Evolutionary conservation across 768 basidiomycete genomes (phyloP), one percentile per base, ranked within the genome.

Genomic region (Udeniomyces megalosporus): DNA sequence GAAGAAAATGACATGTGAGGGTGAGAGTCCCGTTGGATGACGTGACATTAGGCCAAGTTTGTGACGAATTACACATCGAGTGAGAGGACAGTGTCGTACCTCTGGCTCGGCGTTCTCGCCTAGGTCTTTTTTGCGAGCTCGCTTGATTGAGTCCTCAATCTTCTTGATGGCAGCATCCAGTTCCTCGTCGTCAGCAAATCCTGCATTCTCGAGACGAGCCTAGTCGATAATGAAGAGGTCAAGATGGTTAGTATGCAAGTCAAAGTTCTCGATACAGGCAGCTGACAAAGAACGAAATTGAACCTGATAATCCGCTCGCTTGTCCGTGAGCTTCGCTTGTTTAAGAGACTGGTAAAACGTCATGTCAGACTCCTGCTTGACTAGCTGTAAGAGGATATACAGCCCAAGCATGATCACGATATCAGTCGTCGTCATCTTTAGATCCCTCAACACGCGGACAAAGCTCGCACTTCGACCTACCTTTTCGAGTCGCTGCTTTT

Each of bases 161-260:
- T 86, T 90, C 72, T 88, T 93, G 69, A 96, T 84, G 4, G 82
- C 78, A 64, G 84, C 82, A 34, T 91, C 85, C 0, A 97, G 76
- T 3, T 80, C 76, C 1, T 68, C 69, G 32, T 74, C 72, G 7
- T 68, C 68, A 17, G 73, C 82, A 20, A 80, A 82, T 35, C 92
- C 90, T 56, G 84, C 81, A 46, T 86, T 81, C 66, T 71, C 62
- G 12, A 75, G 56, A 24, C 69, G 68, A 32, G 68, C 70, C 69
- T 73, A 65, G 3, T 20, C 2, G 22, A 32, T 20, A 61, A 15
- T 48, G 56, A 26, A 17, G 52, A 32, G 45, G 5, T 38, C 26
- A 53, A 1, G 48, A 12, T 12, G 31, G 26, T 29, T n/a, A 58
- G 42, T 57, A 57, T 22, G 34, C 44, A 32, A 22, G 60, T 50